Percentiles rank a stretch among this genome's conserved stretches.
phyloP scores from a whole-genome alignment of 192 early-diverging fungal species.

The Coemansia sp. region DNA sequence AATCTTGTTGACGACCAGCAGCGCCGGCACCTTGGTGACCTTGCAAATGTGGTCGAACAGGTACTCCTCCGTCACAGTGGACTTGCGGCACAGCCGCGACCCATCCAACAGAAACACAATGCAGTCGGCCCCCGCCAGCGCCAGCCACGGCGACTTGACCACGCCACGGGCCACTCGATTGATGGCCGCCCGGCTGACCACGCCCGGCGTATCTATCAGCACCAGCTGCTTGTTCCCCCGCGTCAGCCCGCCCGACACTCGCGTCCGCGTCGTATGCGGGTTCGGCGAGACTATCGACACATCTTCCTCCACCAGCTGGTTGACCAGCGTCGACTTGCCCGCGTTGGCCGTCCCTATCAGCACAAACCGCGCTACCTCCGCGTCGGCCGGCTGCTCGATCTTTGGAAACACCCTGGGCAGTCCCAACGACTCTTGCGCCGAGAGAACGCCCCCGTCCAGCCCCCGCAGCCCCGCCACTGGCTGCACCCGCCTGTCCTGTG shows the following conservation, averaged over 20 bases:
- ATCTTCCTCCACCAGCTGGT: constrained; percentile 51
- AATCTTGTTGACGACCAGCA: constrained; percentile 42
- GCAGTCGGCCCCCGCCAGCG: constrained; percentile 27
- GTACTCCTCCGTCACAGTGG: constrained; percentile 24
- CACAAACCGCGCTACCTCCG: constrained; percentile 56
- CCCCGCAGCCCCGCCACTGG: too few relatives aligned
- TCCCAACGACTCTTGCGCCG: neutral
- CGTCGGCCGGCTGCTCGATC: constrained; percentile 56
- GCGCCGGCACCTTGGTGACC: constrained; percentile 6
- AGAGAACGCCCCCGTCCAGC: neutral
- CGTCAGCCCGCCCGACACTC: constrained; percentile 55
- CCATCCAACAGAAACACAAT: constrained; percentile 32
- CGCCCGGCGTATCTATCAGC: constrained; percentile 45
- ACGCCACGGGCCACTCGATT: constrained; percentile 24
- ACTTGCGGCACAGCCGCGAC: constrained; percentile 32
- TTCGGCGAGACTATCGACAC: constrained; percentile 64
- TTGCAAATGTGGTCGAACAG: constrained; percentile 17
- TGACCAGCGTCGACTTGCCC: constrained; percentile 76
- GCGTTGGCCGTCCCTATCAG: constrained; percentile 67
- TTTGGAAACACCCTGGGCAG: constrained; percentile 35
- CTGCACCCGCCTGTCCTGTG: too few relatives aligned
- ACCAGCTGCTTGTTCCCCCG: constrained; percentile 59
- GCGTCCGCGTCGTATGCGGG: constrained; percentile 66
- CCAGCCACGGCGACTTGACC: constrained; percentile 41
- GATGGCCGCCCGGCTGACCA: constrained; percentile 32